These are phyloP conservation scores for Chlorella sp. DNA, from an alignment of 139 green algal species.

Conservation along the genomic window DNA sequence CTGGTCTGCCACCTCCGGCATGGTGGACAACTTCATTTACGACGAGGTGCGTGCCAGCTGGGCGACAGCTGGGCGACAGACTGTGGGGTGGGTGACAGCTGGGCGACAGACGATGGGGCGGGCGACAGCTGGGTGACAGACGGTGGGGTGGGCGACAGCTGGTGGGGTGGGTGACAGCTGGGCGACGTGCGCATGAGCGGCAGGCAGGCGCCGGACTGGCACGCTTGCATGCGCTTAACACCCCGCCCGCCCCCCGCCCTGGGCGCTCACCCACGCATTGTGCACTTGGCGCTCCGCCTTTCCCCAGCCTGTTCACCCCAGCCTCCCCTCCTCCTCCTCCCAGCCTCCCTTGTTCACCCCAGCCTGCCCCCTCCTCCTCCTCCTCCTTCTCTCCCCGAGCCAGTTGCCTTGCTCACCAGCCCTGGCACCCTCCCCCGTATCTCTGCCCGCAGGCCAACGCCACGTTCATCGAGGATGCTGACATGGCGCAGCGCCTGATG, in stretches of 20 bases:
- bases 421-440: neutral
- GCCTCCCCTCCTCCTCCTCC: neutral
- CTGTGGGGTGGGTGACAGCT: no score
- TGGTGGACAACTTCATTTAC: constrained; percentile 99
- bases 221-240: no score
- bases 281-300: no score
- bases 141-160: no score
- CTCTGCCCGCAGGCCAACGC: constrained; percentile 67
- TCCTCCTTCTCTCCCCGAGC: neutral
- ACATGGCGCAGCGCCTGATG: constrained; percentile 96
- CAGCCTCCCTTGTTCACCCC: neutral
- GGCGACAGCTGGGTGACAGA: no score
- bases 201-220: no score
- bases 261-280: no score
- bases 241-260: no score
- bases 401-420: no score
- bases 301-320: neutral
- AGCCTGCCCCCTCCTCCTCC: neutral
- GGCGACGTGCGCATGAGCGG: no score
- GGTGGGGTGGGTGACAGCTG: no score
- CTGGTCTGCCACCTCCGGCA: constrained; percentile 94
- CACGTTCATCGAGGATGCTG: constrained; percentile 97
- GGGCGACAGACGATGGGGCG: no score
- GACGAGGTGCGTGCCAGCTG: constrained; percentile 93
- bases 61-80: neutral